Percentiles rank a stretch among this genome's conserved stretches.
These are phyloP conservation scores for Phyllosticta citrichinensis DNA, from an alignment of 2,329 filamentous ascomycete species.

Conservation along the genomic window DNA sequence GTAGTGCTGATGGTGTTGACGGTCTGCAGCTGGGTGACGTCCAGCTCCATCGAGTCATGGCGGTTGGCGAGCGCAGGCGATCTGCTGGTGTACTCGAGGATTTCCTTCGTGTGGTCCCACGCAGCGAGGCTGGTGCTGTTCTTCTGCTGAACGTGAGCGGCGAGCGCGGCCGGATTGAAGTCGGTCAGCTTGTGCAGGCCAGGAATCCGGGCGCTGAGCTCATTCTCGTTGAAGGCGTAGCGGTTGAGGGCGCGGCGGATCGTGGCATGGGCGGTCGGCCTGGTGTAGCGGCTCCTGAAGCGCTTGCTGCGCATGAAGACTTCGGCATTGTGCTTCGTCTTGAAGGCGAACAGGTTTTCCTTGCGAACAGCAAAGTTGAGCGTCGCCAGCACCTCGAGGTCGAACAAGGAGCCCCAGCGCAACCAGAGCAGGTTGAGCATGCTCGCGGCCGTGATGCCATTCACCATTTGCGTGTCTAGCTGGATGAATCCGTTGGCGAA, in stretches of 20 bases:
- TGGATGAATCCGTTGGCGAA: not conserved
- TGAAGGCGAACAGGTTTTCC: slow-evolving; percentile 1
- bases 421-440: not conserved
- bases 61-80: not conserved
- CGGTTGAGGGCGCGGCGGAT: slow-evolving; percentile 1
- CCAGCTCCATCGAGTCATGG: not conserved
- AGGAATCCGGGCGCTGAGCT: not conserved
- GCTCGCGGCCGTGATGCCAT: not conserved
- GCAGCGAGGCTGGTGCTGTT: not conserved
- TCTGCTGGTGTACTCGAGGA: not conserved
- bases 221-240: not conserved
- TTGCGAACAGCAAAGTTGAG: slow-evolving; percentile 3
- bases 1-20: not conserved
- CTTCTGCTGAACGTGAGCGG: not conserved
- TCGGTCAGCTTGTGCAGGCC: not conserved
- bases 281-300: not conserved
- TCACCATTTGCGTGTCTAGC: not conserved
- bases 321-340: not conserved
- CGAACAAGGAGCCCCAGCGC: not conserved
- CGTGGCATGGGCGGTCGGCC: not conserved
- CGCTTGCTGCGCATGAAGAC: not conserved
- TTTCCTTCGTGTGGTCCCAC: not conserved
- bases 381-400: not conserved
- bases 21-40: not conserved
- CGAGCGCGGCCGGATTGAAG: not conserved